These are phyloP conservation scores for Trichoderma sp. DNA, from an alignment of 2,329 filamentous ascomycete genomes.

Conservation along the genomic window DNA sequence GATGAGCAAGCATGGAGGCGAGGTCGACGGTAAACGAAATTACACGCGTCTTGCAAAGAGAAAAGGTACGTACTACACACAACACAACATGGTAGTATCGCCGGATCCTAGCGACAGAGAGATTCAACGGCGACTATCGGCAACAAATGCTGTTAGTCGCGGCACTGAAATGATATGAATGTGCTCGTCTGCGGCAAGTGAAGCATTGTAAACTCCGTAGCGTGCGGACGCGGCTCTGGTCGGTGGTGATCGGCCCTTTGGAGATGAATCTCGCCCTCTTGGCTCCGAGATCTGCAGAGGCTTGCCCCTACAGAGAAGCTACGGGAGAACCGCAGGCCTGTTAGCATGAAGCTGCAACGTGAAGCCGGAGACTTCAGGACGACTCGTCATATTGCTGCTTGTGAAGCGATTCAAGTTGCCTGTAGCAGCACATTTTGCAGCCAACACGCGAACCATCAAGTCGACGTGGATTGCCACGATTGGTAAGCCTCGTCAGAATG, in stretches of 20 bases:
- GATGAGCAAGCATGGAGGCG: constrained; percentile 10
- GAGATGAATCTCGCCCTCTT: not conserved
- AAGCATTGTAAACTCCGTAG: constrained; percentile 1
- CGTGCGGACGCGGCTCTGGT: constrained; percentile 7
- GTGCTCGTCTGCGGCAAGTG: not conserved
- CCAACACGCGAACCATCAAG: not conserved
- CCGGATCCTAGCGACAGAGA: too few relatives aligned
- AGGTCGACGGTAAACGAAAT: constrained; percentile 10
- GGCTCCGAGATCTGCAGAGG: constrained; percentile 13
- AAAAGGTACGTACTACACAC: too few relatives aligned
- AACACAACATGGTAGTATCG: too few relatives aligned
- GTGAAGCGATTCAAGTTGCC: too few relatives aligned
- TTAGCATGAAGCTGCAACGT: not conserved
- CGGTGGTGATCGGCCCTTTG: constrained; percentile 9
- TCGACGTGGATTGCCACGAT: not conserved
- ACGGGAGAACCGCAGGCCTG: not conserved
- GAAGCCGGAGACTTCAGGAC: not conserved
- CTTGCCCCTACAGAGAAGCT: not conserved
- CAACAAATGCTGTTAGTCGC: too few relatives aligned
- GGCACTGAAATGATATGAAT: too few relatives aligned
- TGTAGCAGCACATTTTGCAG: too few relatives aligned
- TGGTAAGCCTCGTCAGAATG: not conserved
- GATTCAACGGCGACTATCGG: too few relatives aligned
- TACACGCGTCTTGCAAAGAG: not conserved
- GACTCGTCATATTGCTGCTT: too few relatives aligned